Conservation (phyloP, 345 rosid species). For the Excoecaria cochinchinensis region DNA sequence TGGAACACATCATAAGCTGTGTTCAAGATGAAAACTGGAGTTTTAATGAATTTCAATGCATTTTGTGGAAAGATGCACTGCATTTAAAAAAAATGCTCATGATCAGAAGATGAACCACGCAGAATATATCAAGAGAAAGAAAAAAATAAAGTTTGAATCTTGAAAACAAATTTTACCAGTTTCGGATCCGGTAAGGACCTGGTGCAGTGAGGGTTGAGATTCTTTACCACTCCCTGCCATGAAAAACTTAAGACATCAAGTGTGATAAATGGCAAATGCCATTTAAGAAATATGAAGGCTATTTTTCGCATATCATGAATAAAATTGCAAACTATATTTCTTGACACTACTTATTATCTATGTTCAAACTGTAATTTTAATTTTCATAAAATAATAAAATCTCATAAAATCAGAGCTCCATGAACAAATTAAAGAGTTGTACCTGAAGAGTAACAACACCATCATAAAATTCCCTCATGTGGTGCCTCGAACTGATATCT, state of each 20-base stretch:
- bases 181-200: constrained; percentile 40
- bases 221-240: constrained; percentile 62
- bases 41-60: constrained; percentile 53
- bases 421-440: neutral
- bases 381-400: too few relatives aligned
- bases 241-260: constrained; percentile 1
- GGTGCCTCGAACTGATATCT: constrained; percentile 58
- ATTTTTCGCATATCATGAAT: too few relatives aligned
- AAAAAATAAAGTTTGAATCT: neutral
- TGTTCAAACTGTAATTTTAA: too few relatives aligned
- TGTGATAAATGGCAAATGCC: neutral
- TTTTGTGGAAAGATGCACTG: constrained; percentile 96
- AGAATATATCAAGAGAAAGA: neutral
- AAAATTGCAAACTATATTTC: too few relatives aligned
- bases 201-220: constrained; percentile 65
- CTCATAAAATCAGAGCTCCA: too few relatives aligned
- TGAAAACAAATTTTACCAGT: constrained; percentile 43
- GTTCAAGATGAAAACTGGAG: constrained; percentile 80
- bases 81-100: constrained; percentile 21
- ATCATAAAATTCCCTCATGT: constrained; percentile 60
- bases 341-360: too few relatives aligned
- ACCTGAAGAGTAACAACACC: constrained; percentile 71
- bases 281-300: too few relatives aligned
- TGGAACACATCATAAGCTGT: constrained; percentile 92
- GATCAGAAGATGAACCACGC: neutral